These are phyloP conservation scores for Alopecurus myosuroides DNA, from an alignment of 176 grass and related monocot genomes.

Conservation along the genomic window DNA sequence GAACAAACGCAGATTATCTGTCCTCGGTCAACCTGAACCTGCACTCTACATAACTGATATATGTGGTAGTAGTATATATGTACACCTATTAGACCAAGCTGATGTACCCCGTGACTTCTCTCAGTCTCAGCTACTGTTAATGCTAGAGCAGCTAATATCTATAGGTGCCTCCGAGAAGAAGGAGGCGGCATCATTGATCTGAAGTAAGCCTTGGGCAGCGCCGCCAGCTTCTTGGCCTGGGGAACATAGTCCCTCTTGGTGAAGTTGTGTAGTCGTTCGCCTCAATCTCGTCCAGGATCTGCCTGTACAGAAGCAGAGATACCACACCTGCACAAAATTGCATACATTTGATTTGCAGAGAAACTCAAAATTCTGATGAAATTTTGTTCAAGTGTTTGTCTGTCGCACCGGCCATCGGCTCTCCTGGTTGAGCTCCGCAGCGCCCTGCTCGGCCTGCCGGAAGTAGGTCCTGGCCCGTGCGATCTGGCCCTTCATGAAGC, in stretches of 20 bases:
- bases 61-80: not conserved
- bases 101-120: too few relatives aligned
- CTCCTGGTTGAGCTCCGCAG: slow-evolving; percentile 73
- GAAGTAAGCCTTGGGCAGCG: slow-evolving; percentile 67
- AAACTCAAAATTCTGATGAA: too few relatives aligned
- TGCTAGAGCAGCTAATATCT: not conserved
- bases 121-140: not conserved
- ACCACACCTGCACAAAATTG: too few relatives aligned
- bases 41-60: not conserved
- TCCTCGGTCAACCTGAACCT: too few relatives aligned
- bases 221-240: slow-evolving; percentile 77
- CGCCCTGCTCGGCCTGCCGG: slow-evolving; percentile 59
- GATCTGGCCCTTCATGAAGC: slow-evolving; percentile 81
- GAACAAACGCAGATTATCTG: too few relatives aligned
- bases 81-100: not conserved
- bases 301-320: too few relatives aligned
- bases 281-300: too few relatives aligned
- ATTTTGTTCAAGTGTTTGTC: slow-evolving; percentile 85
- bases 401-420: slow-evolving; percentile 78
- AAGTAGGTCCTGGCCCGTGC: slow-evolving; percentile 67
- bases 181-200: too few relatives aligned
- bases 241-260: slow-evolving; percentile 76
- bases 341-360: too few relatives aligned
- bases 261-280: too few relatives aligned
- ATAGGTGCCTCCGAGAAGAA: slow-evolving; percentile 25